A percentile compares a stretch with the other conserved stretches of the same genome.
These are phyloP conservation scores for Pleurotus cornucopiae DNA, from an alignment of 768 basidiomycete species.

Conservation along the genomic window DNA sequence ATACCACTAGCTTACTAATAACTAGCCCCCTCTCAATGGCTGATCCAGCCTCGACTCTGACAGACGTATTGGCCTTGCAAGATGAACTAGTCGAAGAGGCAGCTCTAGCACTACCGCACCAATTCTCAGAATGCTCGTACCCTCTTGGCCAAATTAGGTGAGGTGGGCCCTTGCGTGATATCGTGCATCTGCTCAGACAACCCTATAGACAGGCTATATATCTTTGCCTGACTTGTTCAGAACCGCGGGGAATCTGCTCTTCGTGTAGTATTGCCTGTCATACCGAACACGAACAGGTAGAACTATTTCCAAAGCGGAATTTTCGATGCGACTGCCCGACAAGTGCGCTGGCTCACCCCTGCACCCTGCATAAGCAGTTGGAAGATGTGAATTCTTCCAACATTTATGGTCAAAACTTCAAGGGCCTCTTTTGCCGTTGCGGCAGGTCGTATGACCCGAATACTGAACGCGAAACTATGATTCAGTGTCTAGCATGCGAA, in stretches of 20 bases:
- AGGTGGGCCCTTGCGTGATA: conserved; percentile 3
- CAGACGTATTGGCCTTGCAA: conserved; percentile 43
- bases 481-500: conserved; percentile 84
- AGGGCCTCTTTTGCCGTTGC: conserved; percentile 71
- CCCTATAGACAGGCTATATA: conserved; percentile 68
- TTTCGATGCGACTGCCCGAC: conserved; percentile 90
- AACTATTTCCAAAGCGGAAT: conserved; percentile 79
- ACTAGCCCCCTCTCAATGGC: neutral
- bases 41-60: neutral
- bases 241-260: conserved; percentile 45
- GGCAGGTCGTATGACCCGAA: conserved; percentile 65
- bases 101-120: conserved; percentile 55
- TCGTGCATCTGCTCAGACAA: conserved; percentile 10
- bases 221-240: conserved; percentile 72
- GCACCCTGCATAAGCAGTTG: conserved; percentile 51
- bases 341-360: conserved; percentile 49
- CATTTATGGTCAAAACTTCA: conserved; percentile 72
- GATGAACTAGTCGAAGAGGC: conserved; percentile 47
- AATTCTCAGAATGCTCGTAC: conserved; percentile 66
- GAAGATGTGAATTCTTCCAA: conserved; percentile 61
- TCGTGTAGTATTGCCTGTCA: conserved; percentile 88
- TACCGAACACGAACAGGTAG: conserved; percentile 80
- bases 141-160: conserved; percentile 51
- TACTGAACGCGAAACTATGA: conserved; percentile 80
- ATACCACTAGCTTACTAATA: neutral